Base-by-base conservation (phyloP, 345 rosid species). In the Moringa oleifera region DNA sequence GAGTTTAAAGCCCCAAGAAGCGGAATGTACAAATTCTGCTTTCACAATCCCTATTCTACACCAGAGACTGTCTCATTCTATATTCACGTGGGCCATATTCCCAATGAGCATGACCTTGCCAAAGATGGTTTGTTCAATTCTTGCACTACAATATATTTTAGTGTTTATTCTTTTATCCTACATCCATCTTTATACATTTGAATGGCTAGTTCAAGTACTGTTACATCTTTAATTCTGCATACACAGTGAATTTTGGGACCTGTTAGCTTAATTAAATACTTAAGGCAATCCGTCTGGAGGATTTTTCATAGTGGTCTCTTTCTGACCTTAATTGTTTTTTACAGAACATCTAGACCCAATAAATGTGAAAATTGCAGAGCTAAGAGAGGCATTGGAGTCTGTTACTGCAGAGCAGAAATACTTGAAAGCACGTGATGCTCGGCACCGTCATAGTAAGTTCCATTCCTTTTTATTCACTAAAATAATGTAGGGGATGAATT, bases 21-120 rank as follows among this genome's bases (percentile, higher is more conserved):
- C 80, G 99, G 99, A 76, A 94, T 90, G 96, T 88, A 86, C 77
- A 90, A 90, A 65, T 94, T 94, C 61, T 94, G 99, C 77, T 94
- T 94, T 68, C 92, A 85, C 77, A 94, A 94, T 66, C 93, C 97
- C 24, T 77, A 86, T 51, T 75, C 91, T n/a, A 79, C 99, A 21
- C 97, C 99, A 47, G 97, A 94, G 68, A 90, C 99, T 0, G 96
- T 94, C 59, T 87, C 99, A 53, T 94, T 90, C 75, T 78, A 90
- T 59, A 94, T 94, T 69, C 99, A 90, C 52, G 95, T 85, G 56
- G 97, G 99, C 21, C 99, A 94, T 61, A 94, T 94, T 70, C 97
- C 96, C 53, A 90, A 80, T 28, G 91, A 90, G 78, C 96, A 90
- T 72, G 85, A 85, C 77, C 86, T 94, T 19, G 97, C 97, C 50